Evolutionary conservation across 495 filamentous ascomycete species (phyloP), one percentile per base, ranked within the genome.

Genomic region (Podospora pseudocomata): DNA sequence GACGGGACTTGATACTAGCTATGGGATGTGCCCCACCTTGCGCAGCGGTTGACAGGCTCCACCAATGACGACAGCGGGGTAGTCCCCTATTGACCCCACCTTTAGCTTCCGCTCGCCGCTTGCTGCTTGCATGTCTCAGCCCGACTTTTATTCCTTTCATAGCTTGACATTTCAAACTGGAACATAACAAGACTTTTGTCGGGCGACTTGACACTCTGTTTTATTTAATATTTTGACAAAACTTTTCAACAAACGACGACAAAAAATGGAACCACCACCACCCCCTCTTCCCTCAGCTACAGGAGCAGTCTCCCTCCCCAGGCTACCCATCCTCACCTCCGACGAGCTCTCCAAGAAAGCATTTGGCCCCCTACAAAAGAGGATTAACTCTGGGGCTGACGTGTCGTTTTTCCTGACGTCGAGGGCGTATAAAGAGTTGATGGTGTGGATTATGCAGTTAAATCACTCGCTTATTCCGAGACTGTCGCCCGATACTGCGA

Each of bases 381-480:
- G 81, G 65, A 99, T 99, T 77, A 80, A 96, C 78, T 89, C 93
- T 59, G 87, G 87, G 65, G 79, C 87, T 49, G 93, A 97, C 84
- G 90, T 98, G 23, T 71, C 84, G 5, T 81, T 80, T 62, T 99
- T 97, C 73, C 84, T 92, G 39, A 83, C 83, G 30, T 92, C 92
- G 32, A 86, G 83, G 75, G 95, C 92, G 18, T 97, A 98, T 79
- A 82, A 83, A 58, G 91, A 97, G 76, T 91, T 98, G 44, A 89
- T 91, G 80, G 84, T 85, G 59, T 99, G 97, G 74, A 77, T 98
- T 6, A 78, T 96, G 59, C 95, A 98, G 78, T 85, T 99, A 30
- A 98, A 97, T 76, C 86, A 88, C 55, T 86, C 92, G 19, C 88
- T 98, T 82, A 92, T 94, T 74, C 93, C 95, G 3, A 32, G 59